Conservation (phyloP, 495 filamentous ascomycete species). For the Trichocladium uniseriatum region DNA sequence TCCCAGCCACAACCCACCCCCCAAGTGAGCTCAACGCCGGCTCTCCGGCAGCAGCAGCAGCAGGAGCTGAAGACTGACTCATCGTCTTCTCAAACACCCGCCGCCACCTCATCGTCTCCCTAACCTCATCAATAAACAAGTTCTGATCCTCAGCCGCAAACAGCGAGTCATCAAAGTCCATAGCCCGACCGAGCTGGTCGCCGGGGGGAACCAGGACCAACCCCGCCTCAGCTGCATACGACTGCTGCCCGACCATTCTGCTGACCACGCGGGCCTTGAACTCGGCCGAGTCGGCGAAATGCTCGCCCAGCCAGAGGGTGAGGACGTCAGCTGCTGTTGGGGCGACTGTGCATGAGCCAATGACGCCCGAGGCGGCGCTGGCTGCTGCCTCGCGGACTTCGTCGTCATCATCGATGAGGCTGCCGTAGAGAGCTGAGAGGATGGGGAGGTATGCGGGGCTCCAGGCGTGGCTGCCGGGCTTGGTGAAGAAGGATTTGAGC, state of each 20-base stretch:
- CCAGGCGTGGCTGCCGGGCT: background rate
- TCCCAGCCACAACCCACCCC: conserved; percentile 50
- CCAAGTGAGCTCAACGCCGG: conserved; percentile 10
- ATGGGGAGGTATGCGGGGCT: conserved; percentile 32
- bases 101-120: conserved; percentile 60
- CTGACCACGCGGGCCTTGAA: conserved; percentile 27
- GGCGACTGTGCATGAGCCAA: conserved; percentile 29
- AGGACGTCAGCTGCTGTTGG: conserved; percentile 33
- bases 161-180: conserved; percentile 57
- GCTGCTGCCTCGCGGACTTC: conserved; percentile 67
- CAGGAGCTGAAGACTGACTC: conserved; percentile 11
- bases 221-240: background rate
- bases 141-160: conserved; percentile 90
- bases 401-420: conserved; percentile 81
- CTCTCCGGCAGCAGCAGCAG: background rate
- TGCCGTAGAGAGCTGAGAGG: conserved; percentile 43
- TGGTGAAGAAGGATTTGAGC: conserved; percentile 27
- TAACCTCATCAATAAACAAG: conserved; percentile 69
- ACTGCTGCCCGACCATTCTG: conserved; percentile 27
- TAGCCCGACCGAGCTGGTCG: conserved; percentile 38
- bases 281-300: conserved; percentile 18
- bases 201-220: conserved; percentile 34
- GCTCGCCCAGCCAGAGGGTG: conserved; percentile 24
- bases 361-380: conserved; percentile 28
- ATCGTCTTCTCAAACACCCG: conserved; percentile 32